Conservation (phyloP, 164 flowering plant species). For the Vitis riparia region DNA sequence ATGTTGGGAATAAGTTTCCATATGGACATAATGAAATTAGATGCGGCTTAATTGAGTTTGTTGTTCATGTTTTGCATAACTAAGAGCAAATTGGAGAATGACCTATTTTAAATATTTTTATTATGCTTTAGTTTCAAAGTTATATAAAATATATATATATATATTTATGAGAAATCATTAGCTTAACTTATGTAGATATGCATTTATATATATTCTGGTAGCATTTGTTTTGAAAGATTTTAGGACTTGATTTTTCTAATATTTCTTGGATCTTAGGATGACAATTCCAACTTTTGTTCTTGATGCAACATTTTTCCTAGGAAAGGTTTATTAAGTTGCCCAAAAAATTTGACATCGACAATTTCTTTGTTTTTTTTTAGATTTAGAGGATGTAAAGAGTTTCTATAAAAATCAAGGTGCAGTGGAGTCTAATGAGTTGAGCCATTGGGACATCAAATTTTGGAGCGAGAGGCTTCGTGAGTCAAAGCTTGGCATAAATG, state of each 20-base stretch:
- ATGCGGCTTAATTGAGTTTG: too few species aligned
- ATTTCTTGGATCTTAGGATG: neutral
- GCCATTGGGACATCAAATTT: conserved; percentile 82
- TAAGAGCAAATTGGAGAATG: too few species aligned
- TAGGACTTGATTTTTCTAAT: neutral
- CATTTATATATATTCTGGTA: neutral
- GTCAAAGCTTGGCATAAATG: conserved; percentile 87
- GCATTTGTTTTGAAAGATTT: neutral
- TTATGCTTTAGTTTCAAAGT: too few species aligned
- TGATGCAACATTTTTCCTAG: neutral
- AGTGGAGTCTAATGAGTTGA: conserved; percentile 73
- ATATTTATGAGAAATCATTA: too few species aligned
- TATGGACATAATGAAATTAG: too few species aligned
- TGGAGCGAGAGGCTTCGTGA: conserved; percentile 99
- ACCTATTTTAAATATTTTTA: too few species aligned
- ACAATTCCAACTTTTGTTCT: too few species aligned
- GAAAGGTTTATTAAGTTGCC: neutral
- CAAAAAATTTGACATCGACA: neutral
- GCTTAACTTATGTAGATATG: neutral
- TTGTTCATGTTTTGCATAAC: too few species aligned
- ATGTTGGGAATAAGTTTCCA: too few species aligned
- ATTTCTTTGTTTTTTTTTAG: conserved; percentile 35
- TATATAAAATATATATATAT: too few species aligned
- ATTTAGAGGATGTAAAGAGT: conserved; percentile 75
- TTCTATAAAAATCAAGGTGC: conserved; percentile 74